Percentiles rank a stretch among this genome's conserved stretches.
Conservation (phyloP, 169 alveolate species). For the Toxoplasma gondii region DNA sequence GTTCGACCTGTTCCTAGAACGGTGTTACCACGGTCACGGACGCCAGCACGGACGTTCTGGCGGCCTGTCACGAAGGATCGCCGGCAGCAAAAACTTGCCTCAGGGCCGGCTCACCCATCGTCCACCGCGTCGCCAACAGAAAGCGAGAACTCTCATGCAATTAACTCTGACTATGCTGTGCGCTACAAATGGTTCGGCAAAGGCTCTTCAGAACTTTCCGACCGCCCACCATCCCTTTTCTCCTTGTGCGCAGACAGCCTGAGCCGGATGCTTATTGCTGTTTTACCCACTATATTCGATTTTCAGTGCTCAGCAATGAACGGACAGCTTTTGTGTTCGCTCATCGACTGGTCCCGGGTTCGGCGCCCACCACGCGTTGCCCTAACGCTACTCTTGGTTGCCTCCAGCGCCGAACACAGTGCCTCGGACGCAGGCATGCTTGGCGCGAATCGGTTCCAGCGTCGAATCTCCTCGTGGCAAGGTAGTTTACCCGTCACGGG, state of each 20-base stretch:
- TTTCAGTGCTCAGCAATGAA: not conserved
- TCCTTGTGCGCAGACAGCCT: constrained; percentile 14
- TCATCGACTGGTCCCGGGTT: not conserved
- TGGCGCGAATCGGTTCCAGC: too few species aligned
- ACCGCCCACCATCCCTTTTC: not conserved
- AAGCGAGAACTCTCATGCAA: not conserved
- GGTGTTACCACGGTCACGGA: not conserved
- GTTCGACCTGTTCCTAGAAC: not conserved
- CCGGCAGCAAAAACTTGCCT: not conserved
- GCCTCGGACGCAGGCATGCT: too few species aligned
- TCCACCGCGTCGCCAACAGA: not conserved
- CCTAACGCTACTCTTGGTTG: not conserved
- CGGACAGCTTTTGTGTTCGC: constrained; percentile 4
- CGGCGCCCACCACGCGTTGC: not conserved
- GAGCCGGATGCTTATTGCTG: not conserved
- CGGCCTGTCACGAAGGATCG: not conserved
- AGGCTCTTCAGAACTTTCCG: not conserved
- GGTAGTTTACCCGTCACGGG: too few species aligned
- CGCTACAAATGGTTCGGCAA: not conserved
- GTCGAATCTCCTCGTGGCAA: too few species aligned
- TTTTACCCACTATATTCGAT: not conserved
- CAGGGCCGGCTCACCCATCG: not conserved
- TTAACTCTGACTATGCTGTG: not conserved
- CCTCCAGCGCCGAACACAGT: constrained; percentile 9
- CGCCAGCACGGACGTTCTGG: not conserved